These are phyloP conservation scores for Penicillium sp. DNA, from an alignment of 2,329 filamentous ascomycete genomes.

Conservation along the genomic window DNA sequence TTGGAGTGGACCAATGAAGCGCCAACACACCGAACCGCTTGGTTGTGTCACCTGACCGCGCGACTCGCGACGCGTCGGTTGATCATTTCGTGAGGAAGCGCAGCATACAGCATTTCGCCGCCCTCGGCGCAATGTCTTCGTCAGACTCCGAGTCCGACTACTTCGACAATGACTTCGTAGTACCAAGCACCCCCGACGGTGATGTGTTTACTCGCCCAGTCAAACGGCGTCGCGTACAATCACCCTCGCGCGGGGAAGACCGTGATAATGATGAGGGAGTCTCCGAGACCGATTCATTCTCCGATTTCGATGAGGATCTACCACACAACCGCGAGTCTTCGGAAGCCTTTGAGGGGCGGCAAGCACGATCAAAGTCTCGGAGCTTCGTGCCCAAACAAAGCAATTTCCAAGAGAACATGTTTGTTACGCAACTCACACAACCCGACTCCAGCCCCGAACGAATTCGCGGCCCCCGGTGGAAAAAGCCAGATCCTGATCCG, in stretches of 20 bases:
- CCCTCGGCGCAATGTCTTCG: slow-evolving; percentile 28
- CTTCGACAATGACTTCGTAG: slow-evolving; percentile 31
- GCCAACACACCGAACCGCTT: slow-evolving; percentile 11
- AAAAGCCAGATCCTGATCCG: slow-evolving; percentile 38
- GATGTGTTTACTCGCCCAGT: slow-evolving; percentile 24
- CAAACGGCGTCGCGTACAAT: slow-evolving; percentile 37
- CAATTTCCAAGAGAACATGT: slow-evolving; percentile 43
- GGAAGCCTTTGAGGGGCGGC: slow-evolving; percentile 20
- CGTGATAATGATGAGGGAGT: slow-evolving; percentile 11
- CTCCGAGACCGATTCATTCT: slow-evolving; percentile 22
- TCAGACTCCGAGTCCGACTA: slow-evolving; percentile 31
- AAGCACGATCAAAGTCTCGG: slow-evolving; percentile 35
- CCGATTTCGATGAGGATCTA: slow-evolving; percentile 19
- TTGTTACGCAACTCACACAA: slow-evolving; percentile 50
- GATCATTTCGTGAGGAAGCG: background rate
- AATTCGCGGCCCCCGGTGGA: slow-evolving; percentile 53
- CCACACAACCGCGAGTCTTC: slow-evolving; percentile 12
- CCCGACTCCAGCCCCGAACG: slow-evolving; percentile 51
- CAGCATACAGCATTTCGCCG: background rate
- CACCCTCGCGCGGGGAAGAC: slow-evolving; percentile 10
- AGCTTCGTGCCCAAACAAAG: slow-evolving; percentile 43
- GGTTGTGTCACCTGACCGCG: slow-evolving; percentile 13
- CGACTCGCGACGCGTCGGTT: slow-evolving; percentile 5
- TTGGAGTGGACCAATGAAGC: background rate
- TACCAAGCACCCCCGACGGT: slow-evolving; percentile 21